Percentiles rank a stretch among this genome's conserved stretches.
phyloP scores from a whole-genome alignment of 768 basidiomycete species.

The Rhodotorula taiwanensis region DNA sequence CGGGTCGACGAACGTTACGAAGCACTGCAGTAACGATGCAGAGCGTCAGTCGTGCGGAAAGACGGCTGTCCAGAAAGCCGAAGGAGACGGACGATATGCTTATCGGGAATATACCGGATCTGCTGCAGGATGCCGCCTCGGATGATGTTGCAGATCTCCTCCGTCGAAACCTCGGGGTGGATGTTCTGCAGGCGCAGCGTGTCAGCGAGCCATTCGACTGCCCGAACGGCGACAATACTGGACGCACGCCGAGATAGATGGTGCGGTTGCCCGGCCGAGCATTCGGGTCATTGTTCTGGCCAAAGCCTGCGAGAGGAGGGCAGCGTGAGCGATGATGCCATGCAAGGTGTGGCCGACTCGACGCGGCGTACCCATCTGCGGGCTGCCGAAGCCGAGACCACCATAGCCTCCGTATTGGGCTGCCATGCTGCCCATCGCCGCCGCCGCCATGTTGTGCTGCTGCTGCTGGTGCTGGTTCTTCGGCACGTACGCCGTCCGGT shows the following conservation, averaged over 20 bases:
- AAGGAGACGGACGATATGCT: conserved; percentile 61
- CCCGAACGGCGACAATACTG: too few species aligned
- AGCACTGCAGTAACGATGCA: conserved; percentile 43
- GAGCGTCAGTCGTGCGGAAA: conserved; percentile 46
- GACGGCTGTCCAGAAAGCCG: not conserved
- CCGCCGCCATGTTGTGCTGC: conserved; percentile 48
- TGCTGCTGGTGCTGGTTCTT: conserved; percentile 72
- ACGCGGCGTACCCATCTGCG: conserved; percentile 28
- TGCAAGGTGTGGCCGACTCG: too few species aligned
- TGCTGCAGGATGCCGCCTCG: conserved; percentile 95
- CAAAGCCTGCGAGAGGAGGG: conserved; percentile 40
- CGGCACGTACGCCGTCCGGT: conserved; percentile 85
- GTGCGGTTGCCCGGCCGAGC: conserved; percentile 72
- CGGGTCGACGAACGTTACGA: conserved; percentile 78
- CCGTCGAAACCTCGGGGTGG: conserved; percentile 87
- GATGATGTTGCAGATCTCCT: conserved; percentile 93
- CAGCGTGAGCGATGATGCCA: not conserved
- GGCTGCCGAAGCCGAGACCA: conserved; percentile 37
- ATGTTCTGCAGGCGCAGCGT: conserved; percentile 54
- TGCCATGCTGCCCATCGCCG: conserved; percentile 44
- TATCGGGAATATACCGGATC: conserved; percentile 90
- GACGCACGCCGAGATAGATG: conserved; percentile 67
- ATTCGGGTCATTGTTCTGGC: conserved; percentile 42
- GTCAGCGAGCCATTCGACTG: not conserved
- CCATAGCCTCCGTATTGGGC: conserved; percentile 41